phyloP scores from a whole-genome alignment of 2,329 filamentous ascomycete species.

The Pseudogymnoascus sp. region DNA sequence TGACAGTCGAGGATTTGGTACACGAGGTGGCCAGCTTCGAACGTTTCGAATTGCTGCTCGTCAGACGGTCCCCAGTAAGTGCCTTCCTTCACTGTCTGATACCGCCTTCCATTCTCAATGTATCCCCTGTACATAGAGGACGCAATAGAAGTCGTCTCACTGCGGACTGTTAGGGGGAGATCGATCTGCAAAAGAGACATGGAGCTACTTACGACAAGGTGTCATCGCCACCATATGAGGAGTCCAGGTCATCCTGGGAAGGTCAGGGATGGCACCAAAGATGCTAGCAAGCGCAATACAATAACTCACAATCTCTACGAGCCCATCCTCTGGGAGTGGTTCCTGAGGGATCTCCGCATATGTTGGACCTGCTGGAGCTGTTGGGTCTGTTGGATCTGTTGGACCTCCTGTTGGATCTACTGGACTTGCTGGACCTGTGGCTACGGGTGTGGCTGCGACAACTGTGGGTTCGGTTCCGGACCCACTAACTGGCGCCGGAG shows the following conservation, averaged over 20 bases:
- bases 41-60: slow-evolving; percentile 21
- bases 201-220: neutral
- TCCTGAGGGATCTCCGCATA: neutral
- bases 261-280: neutral
- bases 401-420: neutral
- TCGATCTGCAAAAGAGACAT: neutral
- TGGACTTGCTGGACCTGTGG: neutral
- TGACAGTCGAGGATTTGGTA: slow-evolving; percentile 17
- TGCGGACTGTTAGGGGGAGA: slow-evolving; percentile 7
- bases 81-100: slow-evolving; percentile 17
- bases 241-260: slow-evolving; percentile 8
- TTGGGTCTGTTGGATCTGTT: neutral
- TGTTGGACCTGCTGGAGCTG: neutral
- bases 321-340: neutral
- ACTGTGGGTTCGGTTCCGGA: neutral
- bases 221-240: slow-evolving; percentile 2
- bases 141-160: slow-evolving; percentile 22
- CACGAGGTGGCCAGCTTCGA: slow-evolving; percentile 19
- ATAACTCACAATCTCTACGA: neutral
- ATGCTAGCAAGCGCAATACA: neutral
- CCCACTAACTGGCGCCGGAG: neutral
- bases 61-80: slow-evolving; percentile 15
- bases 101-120: slow-evolving; percentile 22
- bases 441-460: neutral
- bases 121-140: slow-evolving; percentile 20